A percentile compares a stretch with the other conserved stretches of the same genome.
Conservation (phyloP, 192 early-diverging fungal genomes). For the Coemansia reversa region DNA sequence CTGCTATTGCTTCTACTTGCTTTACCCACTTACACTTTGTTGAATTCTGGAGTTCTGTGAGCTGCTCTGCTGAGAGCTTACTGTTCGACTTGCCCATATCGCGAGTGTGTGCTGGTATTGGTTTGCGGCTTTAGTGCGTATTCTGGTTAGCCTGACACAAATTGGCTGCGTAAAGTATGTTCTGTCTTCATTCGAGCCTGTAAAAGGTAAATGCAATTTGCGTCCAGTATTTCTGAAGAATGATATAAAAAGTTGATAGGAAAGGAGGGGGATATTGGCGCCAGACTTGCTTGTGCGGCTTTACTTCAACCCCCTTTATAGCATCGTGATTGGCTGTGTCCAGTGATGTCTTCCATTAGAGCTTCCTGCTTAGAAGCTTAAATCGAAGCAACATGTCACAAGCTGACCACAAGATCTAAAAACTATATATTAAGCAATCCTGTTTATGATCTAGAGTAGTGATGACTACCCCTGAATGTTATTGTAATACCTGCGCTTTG, state of each 20-base stretch:
- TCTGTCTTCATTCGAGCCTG: slow-evolving; percentile 8
- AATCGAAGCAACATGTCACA: not conserved
- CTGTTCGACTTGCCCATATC: slow-evolving; percentile 83
- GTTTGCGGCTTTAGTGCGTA: not conserved
- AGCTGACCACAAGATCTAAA: no score
- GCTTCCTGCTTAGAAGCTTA: not conserved
- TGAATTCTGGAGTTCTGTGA: slow-evolving; percentile 72
- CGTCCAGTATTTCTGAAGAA: not conserved
- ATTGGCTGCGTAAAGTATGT: not conserved
- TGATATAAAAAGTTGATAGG: not conserved
- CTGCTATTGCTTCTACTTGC: not conserved
- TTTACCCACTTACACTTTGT: slow-evolving; percentile 76
- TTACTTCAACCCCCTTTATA: not conserved
- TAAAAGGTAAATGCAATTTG: slow-evolving; percentile 1
- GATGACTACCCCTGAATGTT: no score
- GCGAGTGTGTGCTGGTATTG: not conserved
- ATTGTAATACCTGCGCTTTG: no score
- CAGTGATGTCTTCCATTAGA: not conserved
- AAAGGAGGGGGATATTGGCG: not conserved
- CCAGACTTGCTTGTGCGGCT: not conserved
- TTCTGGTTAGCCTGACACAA: not conserved
- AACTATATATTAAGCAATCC: no score
- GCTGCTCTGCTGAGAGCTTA: slow-evolving; percentile 77
- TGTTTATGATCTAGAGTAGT: no score
- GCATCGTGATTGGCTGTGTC: not conserved